Percentiles rank a stretch among this genome's conserved stretches.
These are phyloP conservation scores for Larix kaempferi DNA, from an alignment of 75 land plant species.

Conservation along the genomic window DNA sequence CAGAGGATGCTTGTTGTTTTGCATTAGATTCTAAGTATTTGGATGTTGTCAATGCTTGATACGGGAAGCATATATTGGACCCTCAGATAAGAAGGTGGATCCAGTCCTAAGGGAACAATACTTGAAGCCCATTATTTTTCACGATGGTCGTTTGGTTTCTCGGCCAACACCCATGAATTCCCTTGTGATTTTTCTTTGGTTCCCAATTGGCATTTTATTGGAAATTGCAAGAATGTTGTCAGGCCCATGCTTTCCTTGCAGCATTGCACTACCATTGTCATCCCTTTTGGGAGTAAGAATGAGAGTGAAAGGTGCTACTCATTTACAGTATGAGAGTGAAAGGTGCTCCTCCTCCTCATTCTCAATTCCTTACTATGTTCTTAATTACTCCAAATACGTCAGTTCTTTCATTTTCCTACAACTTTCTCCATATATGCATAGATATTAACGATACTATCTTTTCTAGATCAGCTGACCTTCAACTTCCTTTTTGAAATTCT, in stretches of 20 bases:
- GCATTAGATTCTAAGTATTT: not conserved
- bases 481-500: too few relatives aligned
- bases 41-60: not conserved
- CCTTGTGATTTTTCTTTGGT: conserved; percentile 56
- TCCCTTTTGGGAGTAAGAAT: conserved; percentile 29
- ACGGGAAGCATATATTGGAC: conserved; percentile 35
- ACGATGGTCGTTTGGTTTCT: conserved; percentile 68
- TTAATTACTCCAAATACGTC: too few relatives aligned
- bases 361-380: too few relatives aligned
- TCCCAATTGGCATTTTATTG: conserved; percentile 53
- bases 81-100: not conserved
- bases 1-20: not conserved
- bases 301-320: conserved; percentile 27
- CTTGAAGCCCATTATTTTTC: conserved; percentile 70
- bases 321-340: not conserved
- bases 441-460: too few relatives aligned
- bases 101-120: conserved; percentile 48
- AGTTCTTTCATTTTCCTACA: too few relatives aligned
- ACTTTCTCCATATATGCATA: too few relatives aligned
- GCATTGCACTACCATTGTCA: not conserved
- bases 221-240: conserved; percentile 30
- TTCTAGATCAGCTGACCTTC: too few relatives aligned
- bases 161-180: conserved; percentile 52
- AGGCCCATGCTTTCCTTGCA: conserved; percentile 15
- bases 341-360: too few relatives aligned